A percentile compares a stretch with the other conserved stretches of the same genome.
phyloP scores from a whole-genome alignment of 2,329 filamentous ascomycete species.

The Colletotrichum plurivorum region DNA sequence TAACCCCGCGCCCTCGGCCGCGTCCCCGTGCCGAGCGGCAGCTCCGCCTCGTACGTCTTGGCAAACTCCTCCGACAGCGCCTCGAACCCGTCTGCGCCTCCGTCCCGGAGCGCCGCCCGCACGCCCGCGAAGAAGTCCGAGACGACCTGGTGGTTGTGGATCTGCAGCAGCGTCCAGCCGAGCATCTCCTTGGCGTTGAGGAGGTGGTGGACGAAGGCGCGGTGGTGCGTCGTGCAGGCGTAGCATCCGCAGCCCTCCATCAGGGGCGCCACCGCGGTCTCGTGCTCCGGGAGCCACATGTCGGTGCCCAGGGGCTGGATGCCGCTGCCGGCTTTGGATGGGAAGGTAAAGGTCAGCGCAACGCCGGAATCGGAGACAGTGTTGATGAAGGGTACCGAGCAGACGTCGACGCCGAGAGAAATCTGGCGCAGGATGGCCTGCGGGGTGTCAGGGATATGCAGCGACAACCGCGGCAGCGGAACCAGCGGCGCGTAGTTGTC shows the following conservation, averaged over 20 bases:
- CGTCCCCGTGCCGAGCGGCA: conserved; percentile 82
- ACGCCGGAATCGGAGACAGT: conserved; percentile 86
- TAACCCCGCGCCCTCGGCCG: conserved; percentile 87
- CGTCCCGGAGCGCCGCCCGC: conserved; percentile 73
- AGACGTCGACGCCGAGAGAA: conserved; percentile 82
- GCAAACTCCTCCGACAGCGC: conserved; percentile 59
- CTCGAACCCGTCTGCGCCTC: conserved; percentile 72
- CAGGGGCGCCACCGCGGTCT: conserved; percentile 75
- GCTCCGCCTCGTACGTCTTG: conserved; percentile 73
- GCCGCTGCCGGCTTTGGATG: conserved; percentile 34
- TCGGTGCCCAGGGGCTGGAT: conserved; percentile 77
- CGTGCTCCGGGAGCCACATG: conserved; percentile 79
- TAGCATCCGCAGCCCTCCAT: conserved; percentile 80
- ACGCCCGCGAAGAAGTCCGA: conserved; percentile 81
- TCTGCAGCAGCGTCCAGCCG: conserved; percentile 91
- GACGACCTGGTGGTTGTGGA: conserved; percentile 88
- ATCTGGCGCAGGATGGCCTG: conserved; percentile 84
- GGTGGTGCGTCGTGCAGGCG: conserved; percentile 85
- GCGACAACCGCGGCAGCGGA: conserved; percentile 79
- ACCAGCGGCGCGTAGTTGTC: conserved; percentile 66
- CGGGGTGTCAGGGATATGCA: conserved; percentile 79
- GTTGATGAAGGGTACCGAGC: conserved; percentile 83
- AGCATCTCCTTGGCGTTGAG: conserved; percentile 96
- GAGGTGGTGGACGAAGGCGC: conserved; percentile 90
- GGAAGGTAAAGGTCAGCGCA: conserved; percentile 84